A percentile compares a stretch with the other conserved stretches of the same genome.
Evolutionary conservation across 169 alveolate genomes (phyloP).

Genomic region (Babesia bovis): DNA sequence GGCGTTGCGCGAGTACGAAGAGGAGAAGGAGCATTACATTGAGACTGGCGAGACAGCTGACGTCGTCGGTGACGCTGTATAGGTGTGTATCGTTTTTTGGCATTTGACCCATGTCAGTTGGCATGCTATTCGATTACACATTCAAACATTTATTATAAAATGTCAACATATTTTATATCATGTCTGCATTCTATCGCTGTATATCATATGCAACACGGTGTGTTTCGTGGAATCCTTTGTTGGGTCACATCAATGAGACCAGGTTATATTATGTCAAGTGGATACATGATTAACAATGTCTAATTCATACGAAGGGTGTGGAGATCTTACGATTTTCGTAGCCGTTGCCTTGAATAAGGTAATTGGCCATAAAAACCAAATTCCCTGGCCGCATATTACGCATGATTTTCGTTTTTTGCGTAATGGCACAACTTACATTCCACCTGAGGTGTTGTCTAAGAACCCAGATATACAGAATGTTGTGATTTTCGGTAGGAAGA

Average conservation of each 20-base stretch:
- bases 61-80: constrained; percentile 8
- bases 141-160: background rate
- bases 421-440: constrained; percentile 73
- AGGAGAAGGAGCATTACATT: constrained; percentile 58
- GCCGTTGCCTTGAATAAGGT: constrained; percentile 71
- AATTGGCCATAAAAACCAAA: constrained; percentile 82
- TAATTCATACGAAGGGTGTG: constrained; percentile 29
- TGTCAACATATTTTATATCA: background rate
- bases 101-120: background rate
- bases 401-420: constrained; percentile 84
- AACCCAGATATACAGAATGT: constrained; percentile 77
- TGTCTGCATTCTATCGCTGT: background rate
- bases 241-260: background rate
- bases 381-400: constrained; percentile 90
- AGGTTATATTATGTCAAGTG: background rate
- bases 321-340: constrained; percentile 38
- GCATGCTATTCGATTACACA: background rate
- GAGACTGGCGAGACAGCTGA: constrained; percentile 63
- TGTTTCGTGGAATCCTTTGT: background rate
- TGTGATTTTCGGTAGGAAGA: constrained; percentile 94
- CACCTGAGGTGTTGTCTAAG: constrained; percentile 22
- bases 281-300: background rate
- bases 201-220: background rate
- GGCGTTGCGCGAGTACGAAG: constrained; percentile 51
- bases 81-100: constrained; percentile 3